Base-by-base conservation (phyloP, 208 protist species). In the Wallacemonas sp. region DNA sequence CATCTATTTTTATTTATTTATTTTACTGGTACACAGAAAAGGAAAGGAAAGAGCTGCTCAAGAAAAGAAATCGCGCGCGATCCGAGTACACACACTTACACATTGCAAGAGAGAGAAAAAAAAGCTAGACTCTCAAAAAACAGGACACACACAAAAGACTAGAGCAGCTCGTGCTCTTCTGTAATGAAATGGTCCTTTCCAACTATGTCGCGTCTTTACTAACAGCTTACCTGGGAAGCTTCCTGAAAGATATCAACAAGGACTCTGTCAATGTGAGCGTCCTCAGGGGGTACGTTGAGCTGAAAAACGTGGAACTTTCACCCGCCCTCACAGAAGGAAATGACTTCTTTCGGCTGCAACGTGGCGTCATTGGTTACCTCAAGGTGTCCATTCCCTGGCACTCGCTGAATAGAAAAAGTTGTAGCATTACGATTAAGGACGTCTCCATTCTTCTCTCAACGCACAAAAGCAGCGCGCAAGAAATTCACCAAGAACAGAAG, bases 371-470 rank as follows among this genome's bases (percentile, higher is more conserved):
- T 29, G 74, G 80, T 11, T 76, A 48, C 17, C 52, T 93, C 9
- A 76, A 72, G 5, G 46, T 92, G 21, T 79, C 48, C n/a, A 72
- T 92, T 63, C 82, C 80, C 27, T 89, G 82, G 82, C 61, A 61
- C 41, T 80, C 68, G 2, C 61, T 87, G n/a, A 87, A 88, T 64
- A 85, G 72, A 19, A 76, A 70, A 26, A 61, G 63, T 52, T 88
- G 85, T 58, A 76, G 84, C 63, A 70, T 92, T 2, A 65, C 30
- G 24, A 65, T 90, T 3, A 69, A 68, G 46, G 75, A 81, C 58
- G 78, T 90, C 6, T 24, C 21, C n/a, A 62, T 87, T 47, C 32
- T 78, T 23, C 61, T 83, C 5, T 52, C 61, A 6, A 56, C 46
- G 43, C 57, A 49, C 36, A 46, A 41, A 41, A 5, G 26, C 43